Conservation (phyloP, 2,329 filamentous ascomycete species). For the Fusarium sp. region DNA sequence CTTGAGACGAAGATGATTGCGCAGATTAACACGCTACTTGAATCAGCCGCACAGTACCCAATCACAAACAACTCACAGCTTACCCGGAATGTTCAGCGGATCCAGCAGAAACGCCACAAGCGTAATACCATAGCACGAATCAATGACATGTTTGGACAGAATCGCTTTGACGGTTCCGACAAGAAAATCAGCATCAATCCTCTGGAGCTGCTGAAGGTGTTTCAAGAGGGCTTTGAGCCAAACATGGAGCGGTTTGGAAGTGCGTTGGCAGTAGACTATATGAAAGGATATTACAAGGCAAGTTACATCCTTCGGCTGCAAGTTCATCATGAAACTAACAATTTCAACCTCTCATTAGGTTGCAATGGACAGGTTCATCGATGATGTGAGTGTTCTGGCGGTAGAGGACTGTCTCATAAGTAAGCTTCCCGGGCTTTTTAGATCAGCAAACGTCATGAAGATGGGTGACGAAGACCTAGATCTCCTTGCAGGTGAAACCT, state of each 20-base stretch:
- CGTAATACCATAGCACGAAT: constrained; percentile 7
- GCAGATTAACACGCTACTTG: background rate
- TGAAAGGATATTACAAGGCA: constrained; percentile 57
- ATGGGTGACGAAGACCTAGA: background rate
- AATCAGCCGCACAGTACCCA: background rate
- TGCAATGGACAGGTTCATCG: constrained; percentile 22
- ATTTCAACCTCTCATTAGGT: background rate
- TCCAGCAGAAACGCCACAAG: background rate
- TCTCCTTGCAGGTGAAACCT: background rate
- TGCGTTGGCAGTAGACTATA: constrained; percentile 51
- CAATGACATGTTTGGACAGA: background rate
- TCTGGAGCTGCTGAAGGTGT: background rate
- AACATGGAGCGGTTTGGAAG: constrained; percentile 47
- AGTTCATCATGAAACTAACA: background rate
- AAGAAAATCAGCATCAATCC: background rate
- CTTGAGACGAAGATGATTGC: background rate
- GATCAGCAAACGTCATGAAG: background rate
- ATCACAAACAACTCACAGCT: background rate
- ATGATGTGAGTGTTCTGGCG: constrained; percentile 4
- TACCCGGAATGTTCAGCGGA: background rate
- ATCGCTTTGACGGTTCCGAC: background rate
- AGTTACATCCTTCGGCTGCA: background rate
- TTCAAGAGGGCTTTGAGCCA: background rate
- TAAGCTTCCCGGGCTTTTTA: constrained; percentile 2
- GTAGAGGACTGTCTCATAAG: background rate